Conservation (phyloP, 148 eudicot species). For the Agrostemma githago region DNA sequence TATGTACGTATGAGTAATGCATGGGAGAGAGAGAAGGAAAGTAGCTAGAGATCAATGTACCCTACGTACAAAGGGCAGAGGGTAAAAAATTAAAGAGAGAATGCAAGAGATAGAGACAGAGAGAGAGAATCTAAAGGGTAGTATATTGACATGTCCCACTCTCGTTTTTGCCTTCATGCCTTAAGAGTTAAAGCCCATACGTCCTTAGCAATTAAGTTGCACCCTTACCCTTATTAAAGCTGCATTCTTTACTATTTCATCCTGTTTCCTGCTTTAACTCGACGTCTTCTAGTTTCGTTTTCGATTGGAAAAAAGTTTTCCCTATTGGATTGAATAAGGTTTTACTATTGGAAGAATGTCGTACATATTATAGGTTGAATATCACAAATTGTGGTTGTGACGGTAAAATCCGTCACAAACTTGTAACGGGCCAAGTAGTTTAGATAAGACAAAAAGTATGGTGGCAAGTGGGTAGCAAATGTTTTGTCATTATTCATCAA, state of each 20-base stretch:
- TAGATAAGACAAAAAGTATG: no score
- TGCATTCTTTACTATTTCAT: neutral
- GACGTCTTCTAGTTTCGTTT: no score
- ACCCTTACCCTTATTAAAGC: conserved; percentile 1
- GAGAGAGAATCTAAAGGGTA: conserved; percentile 27
- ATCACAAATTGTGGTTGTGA: no score
- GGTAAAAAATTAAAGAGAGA: neutral
- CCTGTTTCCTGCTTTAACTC: neutral
- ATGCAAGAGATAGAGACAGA: neutral
- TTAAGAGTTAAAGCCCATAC: conserved; percentile 14
- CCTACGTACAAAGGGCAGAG: neutral
- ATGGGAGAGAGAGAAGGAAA: neutral
- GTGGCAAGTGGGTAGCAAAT: no score
- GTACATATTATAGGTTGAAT: no score
- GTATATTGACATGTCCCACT: conserved; percentile 37
- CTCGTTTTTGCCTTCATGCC: conserved; percentile 24
- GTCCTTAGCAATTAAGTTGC: conserved; percentile 17
- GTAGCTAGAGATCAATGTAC: no score
- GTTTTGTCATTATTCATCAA: no score
- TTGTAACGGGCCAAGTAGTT: no score
- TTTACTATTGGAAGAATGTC: no score
- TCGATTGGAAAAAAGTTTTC: no score
- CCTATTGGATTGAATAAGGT: no score
- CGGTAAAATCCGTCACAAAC: no score
- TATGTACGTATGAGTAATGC: neutral